A percentile compares a stretch with the other conserved stretches of the same genome.
These are phyloP conservation scores for Kodamaea sagamina DNA, from an alignment of 805 yeast species.

Conservation along the genomic window DNA sequence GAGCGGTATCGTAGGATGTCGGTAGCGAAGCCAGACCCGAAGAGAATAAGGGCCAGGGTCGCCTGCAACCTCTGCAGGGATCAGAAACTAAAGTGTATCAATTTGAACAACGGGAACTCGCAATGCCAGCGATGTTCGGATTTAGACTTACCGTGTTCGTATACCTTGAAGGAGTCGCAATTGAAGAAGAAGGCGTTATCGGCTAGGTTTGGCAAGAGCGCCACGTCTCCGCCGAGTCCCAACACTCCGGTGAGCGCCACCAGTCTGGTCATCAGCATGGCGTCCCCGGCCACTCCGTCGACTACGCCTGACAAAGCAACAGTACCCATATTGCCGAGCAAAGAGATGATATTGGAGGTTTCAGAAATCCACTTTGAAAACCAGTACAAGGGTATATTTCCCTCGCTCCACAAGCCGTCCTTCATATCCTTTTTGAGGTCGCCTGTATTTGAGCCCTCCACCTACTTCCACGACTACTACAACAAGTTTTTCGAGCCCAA, in stretches of 20 bases:
- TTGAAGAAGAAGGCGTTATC: constrained; percentile 14
- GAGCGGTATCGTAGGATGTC: constrained; percentile 2
- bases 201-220: background rate
- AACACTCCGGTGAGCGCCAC: too few species aligned
- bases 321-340: constrained; percentile 21
- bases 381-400: constrained; percentile 30
- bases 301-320: background rate
- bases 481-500: constrained; percentile 16
- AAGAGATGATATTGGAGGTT: constrained; percentile 20
- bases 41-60: constrained; percentile 15
- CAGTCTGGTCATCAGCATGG: too few species aligned
- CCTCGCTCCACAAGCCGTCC: constrained; percentile 26
- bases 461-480: constrained; percentile 20
- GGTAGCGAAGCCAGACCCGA: constrained; percentile 4
- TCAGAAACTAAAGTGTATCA: constrained; percentile 18
- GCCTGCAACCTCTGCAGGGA: constrained; percentile 19
- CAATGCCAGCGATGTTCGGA: constrained; percentile 23
- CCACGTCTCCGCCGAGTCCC: too few species aligned
- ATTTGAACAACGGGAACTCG: constrained; percentile 8
- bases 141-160: constrained; percentile 21
- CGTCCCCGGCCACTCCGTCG: background rate
- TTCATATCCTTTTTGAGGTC: constrained; percentile 22
- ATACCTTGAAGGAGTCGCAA: constrained; percentile 25
- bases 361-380: constrained; percentile 27
- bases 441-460: constrained; percentile 21